These are phyloP conservation scores for Trichophyton equinum DNA, from an alignment of 2,329 filamentous ascomycete genomes.

Conservation along the genomic window DNA sequence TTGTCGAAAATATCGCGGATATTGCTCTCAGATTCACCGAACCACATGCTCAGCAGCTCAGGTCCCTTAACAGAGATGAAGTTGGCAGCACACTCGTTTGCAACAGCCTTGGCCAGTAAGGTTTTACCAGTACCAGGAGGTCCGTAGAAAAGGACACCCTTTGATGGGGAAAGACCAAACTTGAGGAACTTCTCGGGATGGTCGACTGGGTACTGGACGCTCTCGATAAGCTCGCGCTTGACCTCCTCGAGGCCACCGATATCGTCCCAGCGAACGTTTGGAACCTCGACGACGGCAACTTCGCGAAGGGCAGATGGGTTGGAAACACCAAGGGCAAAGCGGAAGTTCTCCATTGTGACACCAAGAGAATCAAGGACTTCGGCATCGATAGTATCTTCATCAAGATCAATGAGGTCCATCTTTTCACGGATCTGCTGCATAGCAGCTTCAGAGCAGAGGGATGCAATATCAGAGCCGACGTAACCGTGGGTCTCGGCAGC, in stretches of 20 bases:
- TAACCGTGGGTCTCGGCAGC: conserved; percentile 98
- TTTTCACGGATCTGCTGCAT: conserved; percentile 99
- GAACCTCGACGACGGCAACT: conserved; percentile 96
- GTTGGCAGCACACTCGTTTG: conserved; percentile 98
- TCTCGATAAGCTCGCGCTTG: conserved; percentile 99
- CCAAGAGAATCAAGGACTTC: conserved; percentile 96
- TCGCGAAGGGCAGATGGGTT: conserved; percentile 98
- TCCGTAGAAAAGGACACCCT: conserved; percentile 97
- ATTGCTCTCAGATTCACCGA: conserved; percentile 99
- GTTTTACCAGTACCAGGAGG: conserved; percentile 99
- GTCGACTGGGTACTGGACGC: conserved; percentile 96
- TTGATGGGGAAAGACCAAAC: conserved; percentile 93
- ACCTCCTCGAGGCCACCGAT: conserved; percentile 96
- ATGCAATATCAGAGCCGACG: conserved; percentile 95
- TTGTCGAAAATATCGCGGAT: conserved; percentile 99
- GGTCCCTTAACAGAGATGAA: conserved; percentile 99
- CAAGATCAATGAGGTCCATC: conserved; percentile 98
- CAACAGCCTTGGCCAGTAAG: conserved; percentile 96
- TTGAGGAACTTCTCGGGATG: conserved; percentile 99
- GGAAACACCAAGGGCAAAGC: conserved; percentile 91
- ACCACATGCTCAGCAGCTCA: conserved; percentile 99
- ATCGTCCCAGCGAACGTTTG: conserved; percentile 98
- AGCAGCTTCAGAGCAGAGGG: conserved; percentile 94
- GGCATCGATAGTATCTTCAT: conserved; percentile 97
- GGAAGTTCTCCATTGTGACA: conserved; percentile 99